Evolutionary conservation across 2,329 filamentous ascomycete genomes (phyloP), one percentile per base, ranked within the genome.

Genomic region (Hypoxylon rubiginosum): DNA sequence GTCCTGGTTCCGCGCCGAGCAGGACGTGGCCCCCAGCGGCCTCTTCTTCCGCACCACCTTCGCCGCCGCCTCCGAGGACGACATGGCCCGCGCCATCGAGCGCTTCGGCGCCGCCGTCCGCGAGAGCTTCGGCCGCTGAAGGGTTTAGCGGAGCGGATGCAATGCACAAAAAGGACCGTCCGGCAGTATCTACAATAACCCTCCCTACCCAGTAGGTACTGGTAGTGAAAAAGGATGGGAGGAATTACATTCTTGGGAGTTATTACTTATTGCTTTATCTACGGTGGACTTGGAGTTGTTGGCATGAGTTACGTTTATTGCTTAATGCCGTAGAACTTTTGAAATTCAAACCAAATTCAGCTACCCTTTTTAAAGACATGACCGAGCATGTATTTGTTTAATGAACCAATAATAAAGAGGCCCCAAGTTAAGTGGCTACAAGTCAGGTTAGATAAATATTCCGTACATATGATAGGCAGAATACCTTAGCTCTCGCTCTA

Each of bases 21-120:
- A 85, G 46, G 84, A 87, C 51, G 84, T 82, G 74, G 83, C 80
- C 3, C 84, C 84, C 8, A 83, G 84, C 10, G 90, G 89, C 28
- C 84, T 97, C 79, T 97, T 93, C 82, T 97, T 98, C 84, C 88
- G 96, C 56, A 90, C 92, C 3, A 99, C 95, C 0, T 99, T 92
- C 82, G 94, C 95, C 0, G 90, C 94, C 39, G 94, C 94, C 1
- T 89, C 87, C 11, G 84, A 86, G 13, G 86, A 90, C 58, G 87
- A 89, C 71, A 94, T 95, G 84, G 83, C 83, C 2, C 86, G 90
- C 74, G 92, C 92, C 1, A 93, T 94, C 62, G 83, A 84, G 67
- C 83, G 95, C 64, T 91, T 99, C 71, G 93, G 93, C 0, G 84
- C 86, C 61, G 92, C 93, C 7, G 83, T 98, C 43, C 86, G 88